These are phyloP conservation scores for Melaleuca alternifolia DNA, from an alignment of 345 rosid species.

Conservation along the genomic window DNA sequence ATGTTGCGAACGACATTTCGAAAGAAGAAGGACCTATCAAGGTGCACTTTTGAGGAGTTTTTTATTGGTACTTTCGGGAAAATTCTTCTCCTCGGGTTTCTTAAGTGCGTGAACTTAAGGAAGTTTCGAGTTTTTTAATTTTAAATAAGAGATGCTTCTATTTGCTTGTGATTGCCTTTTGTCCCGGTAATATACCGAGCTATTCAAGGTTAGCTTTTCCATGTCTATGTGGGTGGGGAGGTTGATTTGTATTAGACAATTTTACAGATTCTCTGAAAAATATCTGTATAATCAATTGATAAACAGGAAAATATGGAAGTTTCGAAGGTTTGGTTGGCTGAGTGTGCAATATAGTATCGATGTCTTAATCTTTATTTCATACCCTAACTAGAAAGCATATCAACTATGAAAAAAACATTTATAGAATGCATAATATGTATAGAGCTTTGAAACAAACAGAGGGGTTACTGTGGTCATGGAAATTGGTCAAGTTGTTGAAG, in stretches of 20 bases:
- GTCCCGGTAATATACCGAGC: not conserved
- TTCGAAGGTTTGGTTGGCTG: not conserved
- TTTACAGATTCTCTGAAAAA: not conserved
- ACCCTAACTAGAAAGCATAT: not conserved
- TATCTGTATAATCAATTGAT: not conserved
- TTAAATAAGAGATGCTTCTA: not conserved
- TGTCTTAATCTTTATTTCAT: not conserved
- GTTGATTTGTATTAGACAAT: not conserved
- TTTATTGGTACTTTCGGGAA: not conserved
- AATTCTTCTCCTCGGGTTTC: not conserved
- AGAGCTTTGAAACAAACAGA: not conserved
- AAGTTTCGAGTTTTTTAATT: not conserved
- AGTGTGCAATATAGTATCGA: not conserved
- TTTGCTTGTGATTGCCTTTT: not conserved
- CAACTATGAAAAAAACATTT: not conserved
- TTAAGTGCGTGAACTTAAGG: not conserved
- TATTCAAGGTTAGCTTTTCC: not conserved
- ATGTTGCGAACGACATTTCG: slow-evolving; percentile 93
- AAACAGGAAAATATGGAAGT: not conserved
- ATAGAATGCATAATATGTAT: not conserved
- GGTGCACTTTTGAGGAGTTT: slow-evolving; percentile 25
- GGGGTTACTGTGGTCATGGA: not conserved
- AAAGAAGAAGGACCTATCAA: slow-evolving; percentile 90
- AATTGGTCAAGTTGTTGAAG: not conserved
- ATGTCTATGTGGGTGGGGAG: not conserved